Percentiles rank a stretch among this genome's conserved stretches.
Evolutionary conservation across 202 grass and related monocot genomes (phyloP).

Genomic region (Miscanthus sacchariflorus): DNA sequence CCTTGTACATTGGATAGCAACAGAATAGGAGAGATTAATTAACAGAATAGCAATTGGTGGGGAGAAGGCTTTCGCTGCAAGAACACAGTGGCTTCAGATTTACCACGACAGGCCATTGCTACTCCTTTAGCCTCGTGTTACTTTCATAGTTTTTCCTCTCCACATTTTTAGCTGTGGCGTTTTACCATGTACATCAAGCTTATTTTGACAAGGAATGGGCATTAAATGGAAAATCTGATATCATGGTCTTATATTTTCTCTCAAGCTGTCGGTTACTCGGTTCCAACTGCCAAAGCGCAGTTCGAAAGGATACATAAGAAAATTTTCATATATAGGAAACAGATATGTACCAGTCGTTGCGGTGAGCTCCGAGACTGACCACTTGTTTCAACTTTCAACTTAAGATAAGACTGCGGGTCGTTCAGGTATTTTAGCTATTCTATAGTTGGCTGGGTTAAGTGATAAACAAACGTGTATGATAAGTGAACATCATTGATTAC

Average conservation of each 20-base stretch:
- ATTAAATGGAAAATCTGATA: background rate
- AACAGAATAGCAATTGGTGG: conserved; percentile 46
- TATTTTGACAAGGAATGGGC: conserved; percentile 31
- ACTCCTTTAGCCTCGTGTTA: conserved; percentile 32
- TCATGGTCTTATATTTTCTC: background rate
- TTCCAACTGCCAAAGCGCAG: background rate
- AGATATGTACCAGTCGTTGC: too few relatives aligned
- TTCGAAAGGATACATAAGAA: too few relatives aligned
- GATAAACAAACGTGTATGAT: too few relatives aligned
- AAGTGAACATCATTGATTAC: too few relatives aligned
- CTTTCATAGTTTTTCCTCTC: conserved; percentile 28
- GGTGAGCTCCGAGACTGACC: too few relatives aligned
- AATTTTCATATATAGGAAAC: too few relatives aligned
- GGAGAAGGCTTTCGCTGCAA: conserved; percentile 30
- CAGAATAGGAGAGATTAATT: conserved; percentile 34
- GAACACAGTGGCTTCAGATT: conserved; percentile 27
- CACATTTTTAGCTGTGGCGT: conserved; percentile 33
- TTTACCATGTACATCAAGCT: conserved; percentile 43
- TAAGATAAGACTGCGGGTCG: too few relatives aligned
- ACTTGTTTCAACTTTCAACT: too few relatives aligned
- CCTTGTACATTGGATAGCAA: conserved; percentile 55
- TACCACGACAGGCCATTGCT: conserved; percentile 1
- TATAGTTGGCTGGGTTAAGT: too few relatives aligned
- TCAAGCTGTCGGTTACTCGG: too few relatives aligned
- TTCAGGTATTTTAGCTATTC: too few relatives aligned